Evolutionary conservation across 768 basidiomycete genomes (phyloP), one percentile per base, ranked within the genome.

Genomic region (Thelephora ganbajun): DNA sequence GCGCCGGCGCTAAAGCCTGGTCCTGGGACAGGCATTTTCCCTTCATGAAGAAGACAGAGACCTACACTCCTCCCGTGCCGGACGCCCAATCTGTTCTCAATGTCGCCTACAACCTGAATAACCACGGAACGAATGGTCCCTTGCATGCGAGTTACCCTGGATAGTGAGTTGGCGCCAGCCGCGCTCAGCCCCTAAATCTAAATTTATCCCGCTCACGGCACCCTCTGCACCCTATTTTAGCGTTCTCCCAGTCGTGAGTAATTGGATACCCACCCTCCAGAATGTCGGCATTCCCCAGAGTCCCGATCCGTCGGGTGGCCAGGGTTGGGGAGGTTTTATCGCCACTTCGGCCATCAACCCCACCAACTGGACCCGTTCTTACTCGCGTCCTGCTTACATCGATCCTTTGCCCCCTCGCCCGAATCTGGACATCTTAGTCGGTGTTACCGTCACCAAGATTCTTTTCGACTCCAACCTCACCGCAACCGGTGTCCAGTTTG

Each of bases 321-420:
- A 66, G 19, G 68, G 68, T 50, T 66, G 69, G 58, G 74, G 78
- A 49, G 63, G 66, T 5, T 74, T 73, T 56, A 67, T 82, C 56
- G 68, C 77, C 0, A 70, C 78, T 3, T 72, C 71, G 5, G 66
- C 70, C 6, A 77, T 85, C 57, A 82, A 82, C 61, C 73, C 75
- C 1, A 48, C 65, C 22, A 81, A 80, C 62, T 74, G 72, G 66
- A 79, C 77, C 11, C 71, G 80, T 42, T 77, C 74, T 1, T 81
- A 81, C 62, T 68, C 79, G n/a, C 69, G 74, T 49, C 71, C 77
- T 0, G 73, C 68, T 2, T 81, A 81, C 66, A 76, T 80, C 59
- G 81, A 83, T 59, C 68, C 74, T 3, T 67, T 81, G 1, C 75
- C 79, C 0, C 71, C 76, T 18, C 73, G 80, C 39, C 48, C 69